Conservation (phyloP, 179 eudicot genomes). For the Amaranthus tricolor region DNA sequence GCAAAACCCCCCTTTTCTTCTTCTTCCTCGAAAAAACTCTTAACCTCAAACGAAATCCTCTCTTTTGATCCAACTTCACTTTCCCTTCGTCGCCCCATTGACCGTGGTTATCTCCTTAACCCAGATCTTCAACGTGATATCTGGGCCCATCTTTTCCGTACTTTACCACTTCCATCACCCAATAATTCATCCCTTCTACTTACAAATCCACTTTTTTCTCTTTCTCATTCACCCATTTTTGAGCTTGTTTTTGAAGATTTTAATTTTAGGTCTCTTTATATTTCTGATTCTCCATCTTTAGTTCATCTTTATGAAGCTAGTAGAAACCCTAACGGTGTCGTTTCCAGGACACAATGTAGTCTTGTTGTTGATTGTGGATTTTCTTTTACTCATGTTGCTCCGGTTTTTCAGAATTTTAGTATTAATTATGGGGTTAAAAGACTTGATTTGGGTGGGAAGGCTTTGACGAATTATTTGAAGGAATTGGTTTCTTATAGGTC, state of each 20-base stretch:
- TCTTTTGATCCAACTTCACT: conserved; percentile 71
- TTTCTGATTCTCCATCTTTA: conserved; percentile 60
- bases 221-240: conserved; percentile 61
- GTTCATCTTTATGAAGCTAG: conserved; percentile 78
- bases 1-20: conserved; percentile 50
- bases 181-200: conserved; percentile 57
- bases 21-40: conserved; percentile 54
- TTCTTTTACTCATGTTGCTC: conserved; percentile 68
- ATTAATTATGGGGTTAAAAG: conserved; percentile 79
- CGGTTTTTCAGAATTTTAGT: conserved; percentile 74
- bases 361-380: conserved; percentile 87
- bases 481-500: conserved; percentile 78
- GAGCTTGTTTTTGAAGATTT: conserved; percentile 84
- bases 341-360: conserved; percentile 62
- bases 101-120: conserved; percentile 82
- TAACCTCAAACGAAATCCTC: conserved; percentile 55
- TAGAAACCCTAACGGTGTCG: conserved; percentile 57
- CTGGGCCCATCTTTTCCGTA: conserved; percentile 77
- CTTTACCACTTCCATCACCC: conserved; percentile 41
- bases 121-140: conserved; percentile 75
- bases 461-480: conserved; percentile 78
- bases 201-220: conserved; percentile 62
- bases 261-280: conserved; percentile 49
- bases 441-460: conserved; percentile 92
- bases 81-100: conserved; percentile 79